phyloP scores from a whole-genome alignment of 1,284 basidiomycete species.

The Ustilago vetiveriae region DNA sequence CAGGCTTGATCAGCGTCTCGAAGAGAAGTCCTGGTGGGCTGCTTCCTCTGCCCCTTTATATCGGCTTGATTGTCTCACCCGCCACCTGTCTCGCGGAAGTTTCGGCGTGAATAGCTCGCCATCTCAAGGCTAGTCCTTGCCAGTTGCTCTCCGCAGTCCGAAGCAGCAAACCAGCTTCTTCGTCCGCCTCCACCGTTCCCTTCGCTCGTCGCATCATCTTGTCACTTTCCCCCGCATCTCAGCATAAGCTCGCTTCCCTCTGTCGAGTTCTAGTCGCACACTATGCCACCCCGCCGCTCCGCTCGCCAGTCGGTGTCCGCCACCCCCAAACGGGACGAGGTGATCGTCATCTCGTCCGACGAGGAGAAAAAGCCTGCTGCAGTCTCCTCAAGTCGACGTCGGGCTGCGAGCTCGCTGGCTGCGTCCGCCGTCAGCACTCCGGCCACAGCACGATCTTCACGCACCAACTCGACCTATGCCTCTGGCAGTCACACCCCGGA shows the following conservation, averaged over 20 bases:
- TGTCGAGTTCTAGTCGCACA: not conserved
- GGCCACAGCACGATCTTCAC: conserved; percentile 30
- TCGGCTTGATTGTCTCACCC: conserved; percentile 3
- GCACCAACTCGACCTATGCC: conserved; percentile 29
- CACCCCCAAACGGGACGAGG: conserved; percentile 7
- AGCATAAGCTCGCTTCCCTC: not conserved
- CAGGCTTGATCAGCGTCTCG: not conserved
- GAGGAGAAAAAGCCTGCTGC: conserved; percentile 7
- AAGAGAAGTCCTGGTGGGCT: not conserved
- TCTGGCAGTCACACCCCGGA: conserved; percentile 50
- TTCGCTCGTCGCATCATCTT: no score
- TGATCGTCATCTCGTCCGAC: conserved; percentile 33
- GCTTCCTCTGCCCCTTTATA: not conserved
- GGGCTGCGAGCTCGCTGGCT: conserved; percentile 20
- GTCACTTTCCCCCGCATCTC: not conserved
- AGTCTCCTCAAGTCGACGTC: conserved; percentile 3
- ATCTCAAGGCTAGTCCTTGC: not conserved
- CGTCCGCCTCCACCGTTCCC: not conserved
- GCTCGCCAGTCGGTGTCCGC: conserved; percentile 22
- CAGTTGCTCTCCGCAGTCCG: not conserved
- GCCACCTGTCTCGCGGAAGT: not conserved
- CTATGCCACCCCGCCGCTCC: conserved; percentile 42
- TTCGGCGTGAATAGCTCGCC: no score
- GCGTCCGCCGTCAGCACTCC: conserved; percentile 28
- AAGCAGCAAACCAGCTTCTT: not conserved